Conservation (phyloP, 306 rosid genomes). For the Pyrus communis region DNA sequence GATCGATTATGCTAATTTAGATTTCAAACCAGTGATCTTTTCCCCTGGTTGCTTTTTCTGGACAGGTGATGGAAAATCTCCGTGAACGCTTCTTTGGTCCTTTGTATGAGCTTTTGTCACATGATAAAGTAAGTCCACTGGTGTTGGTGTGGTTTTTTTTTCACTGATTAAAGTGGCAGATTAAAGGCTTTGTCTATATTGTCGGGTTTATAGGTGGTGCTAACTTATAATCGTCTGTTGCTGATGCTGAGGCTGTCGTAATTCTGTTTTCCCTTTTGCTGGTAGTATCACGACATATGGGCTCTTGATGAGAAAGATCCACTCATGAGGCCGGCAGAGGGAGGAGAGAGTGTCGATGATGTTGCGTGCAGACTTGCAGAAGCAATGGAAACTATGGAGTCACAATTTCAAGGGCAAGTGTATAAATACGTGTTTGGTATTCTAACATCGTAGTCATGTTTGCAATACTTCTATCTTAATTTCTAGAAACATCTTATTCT, state of each 20-base stretch:
- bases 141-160: neutral
- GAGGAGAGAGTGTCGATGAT: conserved; percentile 88
- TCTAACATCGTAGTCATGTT: neutral
- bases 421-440: neutral
- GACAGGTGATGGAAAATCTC: conserved; percentile 56
- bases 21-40: neutral
- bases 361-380: conserved; percentile 67
- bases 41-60: neutral
- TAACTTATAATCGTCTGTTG: neutral
- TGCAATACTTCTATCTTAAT: neutral
- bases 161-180: neutral
- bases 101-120: conserved; percentile 67
- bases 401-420: conserved; percentile 66
- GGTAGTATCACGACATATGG: conserved; percentile 71
- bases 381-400: conserved; percentile 50
- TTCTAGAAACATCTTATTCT: neutral
- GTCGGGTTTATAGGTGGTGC: neutral
- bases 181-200: neutral
- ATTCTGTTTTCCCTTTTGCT: conserved; percentile 1
- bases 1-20: neutral
- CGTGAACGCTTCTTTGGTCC: conserved; percentile 87
- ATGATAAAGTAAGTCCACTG: conserved; percentile 56
- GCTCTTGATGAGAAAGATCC: conserved; percentile 71
- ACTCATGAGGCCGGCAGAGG: conserved; percentile 48
- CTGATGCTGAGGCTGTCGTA: conserved; percentile 7